Conservation (phyloP, 495 filamentous ascomycete species). For the Aspergillus egyptiacus region DNA sequence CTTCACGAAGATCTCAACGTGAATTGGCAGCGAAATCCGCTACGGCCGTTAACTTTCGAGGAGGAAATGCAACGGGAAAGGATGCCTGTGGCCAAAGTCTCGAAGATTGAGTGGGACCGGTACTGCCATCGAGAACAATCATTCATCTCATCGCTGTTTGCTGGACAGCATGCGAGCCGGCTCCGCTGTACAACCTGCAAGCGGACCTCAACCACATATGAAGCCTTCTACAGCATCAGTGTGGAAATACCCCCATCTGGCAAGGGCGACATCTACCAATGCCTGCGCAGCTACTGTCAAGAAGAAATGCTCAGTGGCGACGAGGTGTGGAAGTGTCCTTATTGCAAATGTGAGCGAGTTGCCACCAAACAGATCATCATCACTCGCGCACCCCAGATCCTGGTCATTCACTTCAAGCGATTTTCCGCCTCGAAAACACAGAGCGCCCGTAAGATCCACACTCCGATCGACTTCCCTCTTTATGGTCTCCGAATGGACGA, state of each 20-base stretch:
- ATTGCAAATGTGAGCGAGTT: constrained; percentile 61
- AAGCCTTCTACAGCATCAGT: constrained; percentile 62
- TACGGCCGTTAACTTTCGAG: constrained; percentile 52
- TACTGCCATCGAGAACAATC: constrained; percentile 64
- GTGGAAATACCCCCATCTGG: constrained; percentile 57
- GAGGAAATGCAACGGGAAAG: constrained; percentile 61
- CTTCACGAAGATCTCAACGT: constrained; percentile 73
- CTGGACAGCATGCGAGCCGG: constrained; percentile 62
- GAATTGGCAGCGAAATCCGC: constrained; percentile 52
- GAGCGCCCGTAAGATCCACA: constrained; percentile 58
- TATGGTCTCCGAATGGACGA: constrained; percentile 57
- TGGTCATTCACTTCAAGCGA: constrained; percentile 73
- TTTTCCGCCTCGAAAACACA: constrained; percentile 56
- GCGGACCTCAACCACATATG: constrained; percentile 65
- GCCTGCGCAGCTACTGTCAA: constrained; percentile 60
- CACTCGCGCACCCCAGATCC: constrained; percentile 61
- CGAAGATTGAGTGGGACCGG: constrained; percentile 61
- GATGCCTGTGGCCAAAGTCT: constrained; percentile 54
- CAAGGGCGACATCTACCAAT: constrained; percentile 53
- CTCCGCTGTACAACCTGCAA: constrained; percentile 59
- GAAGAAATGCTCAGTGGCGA: constrained; percentile 62
- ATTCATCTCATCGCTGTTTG: constrained; percentile 62
- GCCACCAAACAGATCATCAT: constrained; percentile 70
- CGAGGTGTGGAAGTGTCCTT: constrained; percentile 65
- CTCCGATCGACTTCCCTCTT: constrained; percentile 62